A percentile compares a stretch with the other conserved stretches of the same genome.
Evolutionary conservation across 2,329 filamentous ascomycete genomes (phyloP).

Genomic region (Penicillium oxalicum): DNA sequence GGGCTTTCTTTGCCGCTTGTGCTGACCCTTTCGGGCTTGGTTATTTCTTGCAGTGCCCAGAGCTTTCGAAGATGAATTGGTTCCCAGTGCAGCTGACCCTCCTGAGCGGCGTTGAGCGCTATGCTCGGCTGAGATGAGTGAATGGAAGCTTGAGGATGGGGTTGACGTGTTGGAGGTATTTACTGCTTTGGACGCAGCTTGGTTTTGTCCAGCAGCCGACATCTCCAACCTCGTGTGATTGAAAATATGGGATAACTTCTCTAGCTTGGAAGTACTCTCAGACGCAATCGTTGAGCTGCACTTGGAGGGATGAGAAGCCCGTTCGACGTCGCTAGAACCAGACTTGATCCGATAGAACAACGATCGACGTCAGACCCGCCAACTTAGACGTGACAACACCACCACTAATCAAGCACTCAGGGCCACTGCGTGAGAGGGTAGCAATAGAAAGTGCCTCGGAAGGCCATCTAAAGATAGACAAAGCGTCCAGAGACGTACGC

Average conservation of each 20-base stretch:
- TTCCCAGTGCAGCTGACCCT: slow-evolving; percentile 37
- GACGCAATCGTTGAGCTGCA: too few relatives aligned
- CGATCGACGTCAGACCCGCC: slow-evolving; percentile 6
- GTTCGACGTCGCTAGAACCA: slow-evolving; percentile 2
- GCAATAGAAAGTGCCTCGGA: slow-evolving; percentile 12
- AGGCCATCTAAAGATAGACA: slow-evolving; percentile 21
- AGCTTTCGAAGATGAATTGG: slow-evolving; percentile 35
- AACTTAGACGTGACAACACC: slow-evolving; percentile 8
- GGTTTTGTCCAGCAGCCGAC: slow-evolving; percentile 36
- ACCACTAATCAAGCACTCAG: neutral
- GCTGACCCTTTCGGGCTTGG: slow-evolving; percentile 72
- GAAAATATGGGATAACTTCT: too few relatives aligned
- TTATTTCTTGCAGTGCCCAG: slow-evolving; percentile 55
- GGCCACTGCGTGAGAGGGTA: neutral
- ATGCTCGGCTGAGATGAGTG: slow-evolving; percentile 28
- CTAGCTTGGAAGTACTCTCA: too few relatives aligned
- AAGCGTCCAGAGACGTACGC: slow-evolving; percentile 15
- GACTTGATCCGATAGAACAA: slow-evolving; percentile 10
- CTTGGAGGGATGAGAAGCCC: too few relatives aligned
- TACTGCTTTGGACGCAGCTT: slow-evolving; percentile 36
- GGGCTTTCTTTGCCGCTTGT: slow-evolving; percentile 73
- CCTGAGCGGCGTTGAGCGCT: slow-evolving; percentile 38
- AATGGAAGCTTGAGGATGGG: slow-evolving; percentile 30
- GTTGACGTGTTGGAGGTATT: slow-evolving; percentile 31
- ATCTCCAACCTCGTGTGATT: slow-evolving; percentile 25